Conservation (phyloP, 192 early-diverging fungal genomes). For the Coemansia sp. region DNA sequence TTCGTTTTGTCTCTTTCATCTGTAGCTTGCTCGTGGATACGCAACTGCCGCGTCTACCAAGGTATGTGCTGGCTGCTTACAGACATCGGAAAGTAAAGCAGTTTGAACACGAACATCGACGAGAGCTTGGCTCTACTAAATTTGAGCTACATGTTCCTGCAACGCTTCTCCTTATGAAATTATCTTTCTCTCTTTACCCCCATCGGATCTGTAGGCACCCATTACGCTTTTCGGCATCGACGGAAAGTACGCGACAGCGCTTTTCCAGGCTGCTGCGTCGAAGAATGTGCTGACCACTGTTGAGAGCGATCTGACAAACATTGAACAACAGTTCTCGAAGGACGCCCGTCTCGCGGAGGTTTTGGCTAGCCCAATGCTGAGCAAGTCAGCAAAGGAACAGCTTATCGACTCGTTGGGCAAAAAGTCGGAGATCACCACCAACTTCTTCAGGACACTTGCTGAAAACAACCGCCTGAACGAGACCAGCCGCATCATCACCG, state of each 20-base stretch:
- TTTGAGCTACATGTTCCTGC: too few species aligned
- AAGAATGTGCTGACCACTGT: slow-evolving; percentile 75
- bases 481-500: slow-evolving; percentile 75
- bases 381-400: slow-evolving; percentile 70
- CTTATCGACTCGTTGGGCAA: slow-evolving; percentile 68
- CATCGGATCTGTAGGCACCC: slow-evolving; percentile 61
- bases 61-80: slow-evolving; percentile 31
- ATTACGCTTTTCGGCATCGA: slow-evolving; percentile 88
- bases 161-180: too few species aligned
- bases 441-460: slow-evolving; percentile 88
- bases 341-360: slow-evolving; percentile 68
- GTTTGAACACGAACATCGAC: too few species aligned
- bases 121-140: too few species aligned
- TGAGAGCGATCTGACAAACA: slow-evolving; percentile 75
- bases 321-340: slow-evolving; percentile 69
- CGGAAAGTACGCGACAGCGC: slow-evolving; percentile 95
- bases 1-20: not conserved
- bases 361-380: slow-evolving; percentile 85
- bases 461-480: slow-evolving; percentile 93
- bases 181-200: not conserved
- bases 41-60: slow-evolving; percentile 56
- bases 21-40: slow-evolving; percentile 63
- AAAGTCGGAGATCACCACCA: slow-evolving; percentile 78
- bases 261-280: slow-evolving; percentile 90
- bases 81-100: not conserved